phyloP scores from a whole-genome alignment of 306 rosid species.

The Cercis canadensis region DNA sequence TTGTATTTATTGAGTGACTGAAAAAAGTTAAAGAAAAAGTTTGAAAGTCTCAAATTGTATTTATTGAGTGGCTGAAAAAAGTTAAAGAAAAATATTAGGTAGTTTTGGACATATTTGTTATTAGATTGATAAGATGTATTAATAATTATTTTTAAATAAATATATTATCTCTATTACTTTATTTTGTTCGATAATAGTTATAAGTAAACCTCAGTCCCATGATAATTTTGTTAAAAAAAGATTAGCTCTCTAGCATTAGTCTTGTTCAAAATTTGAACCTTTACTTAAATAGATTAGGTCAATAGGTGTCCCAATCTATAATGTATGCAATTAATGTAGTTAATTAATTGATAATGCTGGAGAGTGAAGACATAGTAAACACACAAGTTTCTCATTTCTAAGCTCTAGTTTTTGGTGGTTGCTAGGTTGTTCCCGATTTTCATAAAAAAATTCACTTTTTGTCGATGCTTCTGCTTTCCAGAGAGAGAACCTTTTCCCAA shows the following conservation, averaged over 20 bases:
- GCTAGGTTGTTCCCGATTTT: conserved; percentile 20
- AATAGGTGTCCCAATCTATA: conserved; percentile 34
- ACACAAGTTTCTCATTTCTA: conserved; percentile 21
- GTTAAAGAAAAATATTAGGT: no score
- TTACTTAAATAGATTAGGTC: conserved; percentile 15
- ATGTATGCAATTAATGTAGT: background rate
- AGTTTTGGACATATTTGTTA: no score
- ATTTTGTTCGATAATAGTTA: no score
- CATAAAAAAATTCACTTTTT: conserved; percentile 34
- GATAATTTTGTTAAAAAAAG: no score
- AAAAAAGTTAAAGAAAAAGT: no score
- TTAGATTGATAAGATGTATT: no score
- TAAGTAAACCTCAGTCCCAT: no score
- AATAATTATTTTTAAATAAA: no score
- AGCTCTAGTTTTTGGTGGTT: conserved; percentile 26
- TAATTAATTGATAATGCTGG: conserved; percentile 19
- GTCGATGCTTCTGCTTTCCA: conserved; percentile 50
- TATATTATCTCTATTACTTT: no score
- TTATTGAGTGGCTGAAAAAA: conserved; percentile 33
- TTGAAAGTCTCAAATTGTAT: conserved; percentile 10
- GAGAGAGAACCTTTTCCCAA: conserved; percentile 33
- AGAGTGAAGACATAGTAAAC: conserved; percentile 37
- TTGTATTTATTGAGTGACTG: conserved; percentile 32
- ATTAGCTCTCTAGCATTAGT: no score
- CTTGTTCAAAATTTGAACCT: conserved; percentile 39